Conservation (phyloP, 2,329 filamentous ascomycete species). For the Colletotrichum costaricense region DNA sequence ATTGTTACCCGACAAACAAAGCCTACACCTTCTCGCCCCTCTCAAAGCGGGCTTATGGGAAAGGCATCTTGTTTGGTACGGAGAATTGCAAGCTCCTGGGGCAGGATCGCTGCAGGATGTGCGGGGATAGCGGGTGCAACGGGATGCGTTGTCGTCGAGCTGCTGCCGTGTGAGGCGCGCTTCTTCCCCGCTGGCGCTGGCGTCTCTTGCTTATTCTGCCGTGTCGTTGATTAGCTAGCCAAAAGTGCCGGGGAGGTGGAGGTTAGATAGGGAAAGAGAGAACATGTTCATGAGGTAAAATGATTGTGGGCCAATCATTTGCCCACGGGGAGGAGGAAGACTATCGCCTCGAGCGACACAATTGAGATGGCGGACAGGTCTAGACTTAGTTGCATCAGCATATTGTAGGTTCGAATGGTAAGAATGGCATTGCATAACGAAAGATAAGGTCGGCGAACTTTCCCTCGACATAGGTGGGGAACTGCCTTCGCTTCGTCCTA, state of each 20-base stretch:
- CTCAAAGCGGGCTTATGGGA: not conserved
- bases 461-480: not conserved
- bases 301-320: slow-evolving; percentile 2
- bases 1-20: not conserved
- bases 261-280: not conserved
- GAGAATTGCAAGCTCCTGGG: not conserved
- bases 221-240: not conserved
- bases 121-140: not conserved
- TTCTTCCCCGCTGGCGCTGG: not conserved
- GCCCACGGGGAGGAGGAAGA: not conserved
- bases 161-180: not conserved
- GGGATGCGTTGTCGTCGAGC: not conserved
- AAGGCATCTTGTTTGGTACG: not conserved
- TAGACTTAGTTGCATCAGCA: not conserved
- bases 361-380: not conserved
- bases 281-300: not conserved
- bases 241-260: not conserved
- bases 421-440: not conserved
- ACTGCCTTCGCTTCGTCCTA: not conserved
- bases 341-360: not conserved
- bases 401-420: not conserved
- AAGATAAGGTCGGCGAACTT: not conserved
- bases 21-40: not conserved
- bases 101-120: not conserved
- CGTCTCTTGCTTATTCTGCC: not conserved